Conservation (phyloP, 2,329 filamentous ascomycete species). For the Aspergillus sergii region DNA sequence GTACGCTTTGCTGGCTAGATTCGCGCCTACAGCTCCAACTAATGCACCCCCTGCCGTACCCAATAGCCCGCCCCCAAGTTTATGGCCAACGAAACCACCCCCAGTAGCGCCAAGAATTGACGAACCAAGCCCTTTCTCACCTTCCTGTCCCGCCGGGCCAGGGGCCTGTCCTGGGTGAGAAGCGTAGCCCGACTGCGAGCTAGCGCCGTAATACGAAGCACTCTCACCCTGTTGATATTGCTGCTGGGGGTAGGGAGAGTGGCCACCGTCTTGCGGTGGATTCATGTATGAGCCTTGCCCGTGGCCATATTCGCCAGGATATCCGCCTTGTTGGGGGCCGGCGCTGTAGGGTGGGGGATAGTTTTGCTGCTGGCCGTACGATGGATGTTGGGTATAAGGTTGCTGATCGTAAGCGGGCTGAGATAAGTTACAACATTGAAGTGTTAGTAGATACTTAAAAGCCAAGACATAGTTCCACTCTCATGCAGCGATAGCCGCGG, state of each 20-base stretch:
- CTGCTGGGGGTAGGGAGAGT: constrained; percentile 31
- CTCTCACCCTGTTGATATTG: constrained; percentile 30
- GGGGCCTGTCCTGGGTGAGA: constrained; percentile 23
- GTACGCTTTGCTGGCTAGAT: constrained; percentile 33
- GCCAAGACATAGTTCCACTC: constrained; percentile 1
- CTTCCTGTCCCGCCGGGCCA: constrained; percentile 27
- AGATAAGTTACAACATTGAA: neutral
- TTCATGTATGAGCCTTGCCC: constrained; percentile 23
- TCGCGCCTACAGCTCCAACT: constrained; percentile 36
- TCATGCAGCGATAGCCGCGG: neutral
- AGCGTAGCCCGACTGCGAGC: constrained; percentile 18
- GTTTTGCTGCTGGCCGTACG: constrained; percentile 16
- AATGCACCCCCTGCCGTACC: constrained; percentile 37
- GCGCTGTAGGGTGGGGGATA: constrained; percentile 15
- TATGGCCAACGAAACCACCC: constrained; percentile 39
- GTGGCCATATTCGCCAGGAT: constrained; percentile 24
- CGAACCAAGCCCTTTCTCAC: constrained; percentile 39
- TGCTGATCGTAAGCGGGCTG: neutral
- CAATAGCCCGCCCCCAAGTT: constrained; percentile 37
- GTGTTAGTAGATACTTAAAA: neutral
- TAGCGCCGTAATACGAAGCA: constrained; percentile 35
- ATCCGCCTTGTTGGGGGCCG: constrained; percentile 18
- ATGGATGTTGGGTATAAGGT: neutral
- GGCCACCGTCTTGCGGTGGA: constrained; percentile 29
- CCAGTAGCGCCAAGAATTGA: constrained; percentile 41